Percentiles rank a stretch among this genome's conserved stretches.
Evolutionary conservation across 1,284 basidiomycete genomes (phyloP).

Genomic region (Sporisorium reilianum): DNA sequence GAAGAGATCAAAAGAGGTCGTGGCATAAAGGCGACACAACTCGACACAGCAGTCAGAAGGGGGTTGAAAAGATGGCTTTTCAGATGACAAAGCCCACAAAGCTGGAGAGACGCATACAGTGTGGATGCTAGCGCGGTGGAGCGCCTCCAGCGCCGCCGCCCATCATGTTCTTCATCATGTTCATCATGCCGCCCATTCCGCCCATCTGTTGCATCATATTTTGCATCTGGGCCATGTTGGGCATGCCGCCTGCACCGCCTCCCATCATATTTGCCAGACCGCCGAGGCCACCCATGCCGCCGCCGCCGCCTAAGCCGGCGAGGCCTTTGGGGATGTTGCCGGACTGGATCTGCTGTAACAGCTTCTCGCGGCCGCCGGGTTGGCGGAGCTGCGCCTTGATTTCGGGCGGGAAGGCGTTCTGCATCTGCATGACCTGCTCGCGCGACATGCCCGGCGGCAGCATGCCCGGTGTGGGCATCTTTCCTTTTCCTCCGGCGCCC

Average conservation of each 20-base stretch:
- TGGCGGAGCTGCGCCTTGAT: slow-evolving; percentile 68
- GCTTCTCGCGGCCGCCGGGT: slow-evolving; percentile 65
- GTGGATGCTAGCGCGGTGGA: slow-evolving; percentile 15
- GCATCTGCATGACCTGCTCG: slow-evolving; percentile 67
- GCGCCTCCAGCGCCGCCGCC: slow-evolving; percentile 72
- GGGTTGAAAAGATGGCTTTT: too few species aligned
- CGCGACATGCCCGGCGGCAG: slow-evolving; percentile 65
- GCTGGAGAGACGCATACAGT: not conserved
- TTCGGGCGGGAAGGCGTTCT: slow-evolving; percentile 65
- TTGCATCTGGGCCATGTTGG: slow-evolving; percentile 64
- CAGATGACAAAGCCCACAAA: too few species aligned
- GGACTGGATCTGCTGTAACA: slow-evolving; percentile 58
- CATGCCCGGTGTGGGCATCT: slow-evolving; percentile 55
- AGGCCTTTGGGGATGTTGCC: slow-evolving; percentile 55
- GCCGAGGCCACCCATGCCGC: slow-evolving; percentile 44
- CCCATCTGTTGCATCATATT: slow-evolving; percentile 70
- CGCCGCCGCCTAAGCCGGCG: slow-evolving; percentile 50
- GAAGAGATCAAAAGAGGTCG: too few species aligned
- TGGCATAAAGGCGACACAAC: too few species aligned
- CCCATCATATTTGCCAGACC: slow-evolving; percentile 45
- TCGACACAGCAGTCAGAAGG: too few species aligned
- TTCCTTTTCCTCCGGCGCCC: slow-evolving; percentile 45
- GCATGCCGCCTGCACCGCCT: slow-evolving; percentile 54
- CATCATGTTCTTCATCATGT: slow-evolving; percentile 86
- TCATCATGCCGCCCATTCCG: slow-evolving; percentile 70